Evolutionary conservation across 2,329 filamentous ascomycete species (phyloP), one percentile per base, ranked within the genome.

Genomic region (Ophiostoma perfectum): DNA sequence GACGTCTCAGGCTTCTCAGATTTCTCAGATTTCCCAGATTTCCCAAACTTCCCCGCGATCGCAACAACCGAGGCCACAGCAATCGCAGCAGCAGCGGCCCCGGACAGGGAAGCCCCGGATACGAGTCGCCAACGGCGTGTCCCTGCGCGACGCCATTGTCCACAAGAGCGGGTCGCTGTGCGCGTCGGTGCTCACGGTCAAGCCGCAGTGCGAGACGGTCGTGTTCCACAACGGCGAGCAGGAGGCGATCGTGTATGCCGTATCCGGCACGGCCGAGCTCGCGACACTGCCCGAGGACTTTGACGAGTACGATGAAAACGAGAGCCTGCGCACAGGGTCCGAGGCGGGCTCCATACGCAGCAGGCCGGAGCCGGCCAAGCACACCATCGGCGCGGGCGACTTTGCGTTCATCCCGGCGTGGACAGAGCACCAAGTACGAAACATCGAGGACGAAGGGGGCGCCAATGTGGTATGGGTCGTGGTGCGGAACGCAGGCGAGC

Each of bases 181-280:
- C 75, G 87, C 88, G 42, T 86, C 86, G 86, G 85, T 90, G 9
- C 82, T 90, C 77, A 84, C 87, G 52, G 85, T 88, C 2, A 85
- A 86, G 71, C 86, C 89, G 6, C 82, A 84, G 66, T 86, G 86
- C 41, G 78, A 82, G 2, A 87, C 87, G 0, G 83, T 85, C 5
- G 81, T 92, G 36, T 88, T 89, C 71, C 89, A 92, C 73, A 88
- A 91, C 73, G 88, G 88, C 67, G 83, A 87, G 74, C 87, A 91
- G 81, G 88, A 92, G 72, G 87, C 87, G 7, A 88, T 92, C 66
- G 83, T 91, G 65, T 90, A 89, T 73, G 86, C 84, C 11, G 83
- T 85, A 11, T 83, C 83, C 1, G 89, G 90, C 12, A 81, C 81
- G 66, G 88, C 88, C 5, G 78, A 83, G 14, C 80, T 92, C 8